Evolutionary conservation across 257 asterid genomes (phyloP).

Genomic region (Primulina eburnea): DNA sequence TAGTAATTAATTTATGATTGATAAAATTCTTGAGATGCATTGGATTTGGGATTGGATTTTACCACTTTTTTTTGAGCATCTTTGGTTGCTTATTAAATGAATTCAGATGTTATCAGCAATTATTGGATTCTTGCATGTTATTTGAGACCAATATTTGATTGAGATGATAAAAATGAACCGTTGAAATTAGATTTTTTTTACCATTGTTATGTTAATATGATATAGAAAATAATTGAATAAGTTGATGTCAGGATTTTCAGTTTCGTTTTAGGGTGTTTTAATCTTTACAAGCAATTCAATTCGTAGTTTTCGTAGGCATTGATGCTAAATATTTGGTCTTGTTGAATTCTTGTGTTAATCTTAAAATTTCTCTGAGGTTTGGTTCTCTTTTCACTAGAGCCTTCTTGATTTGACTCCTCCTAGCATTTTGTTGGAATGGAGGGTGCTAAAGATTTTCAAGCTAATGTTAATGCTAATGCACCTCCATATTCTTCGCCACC

Average conservation of each 20-base stretch:
- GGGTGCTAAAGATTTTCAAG: constrained; percentile 36
- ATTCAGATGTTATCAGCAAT: constrained; percentile 24
- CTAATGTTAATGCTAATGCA: constrained; percentile 26
- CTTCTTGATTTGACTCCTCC: constrained; percentile 24
- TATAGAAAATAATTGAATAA: neutral
- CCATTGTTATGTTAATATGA: neutral
- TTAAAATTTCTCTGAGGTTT: neutral
- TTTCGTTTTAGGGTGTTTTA: neutral
- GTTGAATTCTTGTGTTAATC: neutral
- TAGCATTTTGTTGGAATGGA: constrained; percentile 53
- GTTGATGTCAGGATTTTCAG: neutral
- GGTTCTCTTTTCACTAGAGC: neutral
- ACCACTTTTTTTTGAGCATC: neutral
- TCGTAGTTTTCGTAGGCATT: neutral
- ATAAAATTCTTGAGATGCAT: neutral
- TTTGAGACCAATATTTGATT: constrained; percentile 8
- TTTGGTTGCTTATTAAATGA: constrained; percentile 8
- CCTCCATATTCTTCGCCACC: constrained; percentile 39
- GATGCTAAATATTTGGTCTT: neutral
- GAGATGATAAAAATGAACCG: neutral
- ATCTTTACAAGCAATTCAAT: neutral
- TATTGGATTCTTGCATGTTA: constrained; percentile 1
- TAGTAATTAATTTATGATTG: neutral
- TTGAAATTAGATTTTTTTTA: neutral
- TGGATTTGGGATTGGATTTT: neutral